phyloP scores from a whole-genome alignment of 768 basidiomycete species.

The Leccinum fibrillosum region DNA sequence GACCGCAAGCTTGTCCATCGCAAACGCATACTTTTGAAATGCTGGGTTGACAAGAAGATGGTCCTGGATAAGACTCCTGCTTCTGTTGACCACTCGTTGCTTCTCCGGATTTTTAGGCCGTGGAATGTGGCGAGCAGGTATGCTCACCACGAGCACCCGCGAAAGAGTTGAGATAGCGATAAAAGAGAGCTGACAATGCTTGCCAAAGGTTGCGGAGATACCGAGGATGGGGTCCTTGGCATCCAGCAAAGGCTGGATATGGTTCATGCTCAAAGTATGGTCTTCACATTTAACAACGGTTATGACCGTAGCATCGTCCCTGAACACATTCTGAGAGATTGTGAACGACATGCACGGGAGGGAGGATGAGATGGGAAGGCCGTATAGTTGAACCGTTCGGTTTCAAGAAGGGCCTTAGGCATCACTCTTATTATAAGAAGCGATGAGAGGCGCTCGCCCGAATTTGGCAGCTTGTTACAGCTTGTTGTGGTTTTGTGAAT shows the following conservation, averaged over 20 bases:
- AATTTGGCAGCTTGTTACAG: neutral
- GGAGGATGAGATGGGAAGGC: too few species aligned
- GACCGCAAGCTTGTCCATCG: slow-evolving; percentile 6
- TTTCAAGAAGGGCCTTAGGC: neutral
- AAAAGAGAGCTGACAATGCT: slow-evolving; percentile 30
- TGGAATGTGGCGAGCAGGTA: slow-evolving; percentile 17
- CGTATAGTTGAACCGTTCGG: too few species aligned
- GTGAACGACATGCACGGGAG: too few species aligned
- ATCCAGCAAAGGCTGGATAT: too few species aligned
- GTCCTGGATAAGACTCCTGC: slow-evolving; percentile 27
- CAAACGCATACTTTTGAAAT: slow-evolving; percentile 37
- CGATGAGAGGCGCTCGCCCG: neutral
- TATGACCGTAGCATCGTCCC: too few species aligned
- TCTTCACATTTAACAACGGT: too few species aligned
- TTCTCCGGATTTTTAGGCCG: slow-evolving; percentile 1
- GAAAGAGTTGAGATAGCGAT: slow-evolving; percentile 41
- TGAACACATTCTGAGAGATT: too few species aligned
- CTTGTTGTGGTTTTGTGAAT: neutral
- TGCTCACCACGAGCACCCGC: slow-evolving; percentile 33
- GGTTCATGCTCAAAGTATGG: too few species aligned
- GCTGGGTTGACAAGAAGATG: slow-evolving; percentile 31
- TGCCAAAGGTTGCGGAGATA: too few species aligned
- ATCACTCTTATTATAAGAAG: neutral
- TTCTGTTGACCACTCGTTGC: neutral
- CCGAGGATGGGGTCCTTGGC: too few species aligned